These are phyloP conservation scores for Fistulifera solaris DNA, from an alignment of 108 stramenopile genomes.

Conservation along the genomic window DNA sequence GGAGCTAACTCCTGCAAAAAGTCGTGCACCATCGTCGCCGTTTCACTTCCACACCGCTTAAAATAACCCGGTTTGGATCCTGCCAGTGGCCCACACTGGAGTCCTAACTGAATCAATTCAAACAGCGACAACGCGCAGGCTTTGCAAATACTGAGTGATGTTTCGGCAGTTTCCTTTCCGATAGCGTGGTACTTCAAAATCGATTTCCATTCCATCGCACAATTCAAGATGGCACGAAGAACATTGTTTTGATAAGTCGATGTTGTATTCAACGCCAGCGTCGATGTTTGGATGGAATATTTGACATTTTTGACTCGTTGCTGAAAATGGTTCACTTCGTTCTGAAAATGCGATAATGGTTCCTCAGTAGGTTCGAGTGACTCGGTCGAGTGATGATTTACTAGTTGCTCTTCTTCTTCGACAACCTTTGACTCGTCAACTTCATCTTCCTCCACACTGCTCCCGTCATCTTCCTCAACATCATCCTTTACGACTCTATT, in stretches of 20 bases:
- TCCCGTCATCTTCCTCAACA: neutral
- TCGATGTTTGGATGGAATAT: slow-evolving; percentile 33
- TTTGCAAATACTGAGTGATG: slow-evolving; percentile 1
- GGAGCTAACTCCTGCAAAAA: slow-evolving; percentile 41
- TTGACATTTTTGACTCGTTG: slow-evolving; percentile 36
- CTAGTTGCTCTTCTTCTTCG: neutral
- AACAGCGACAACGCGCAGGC: neutral
- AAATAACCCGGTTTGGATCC: slow-evolving; percentile 78
- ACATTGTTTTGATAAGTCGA: slow-evolving; percentile 49
- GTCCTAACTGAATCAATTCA: slow-evolving; percentile 44
- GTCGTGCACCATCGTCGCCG: slow-evolving; percentile 38
- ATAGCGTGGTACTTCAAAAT: slow-evolving; percentile 40
- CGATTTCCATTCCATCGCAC: slow-evolving; percentile 55
- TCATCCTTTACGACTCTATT: neutral
- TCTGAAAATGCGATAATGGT: too few relatives aligned
- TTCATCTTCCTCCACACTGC: neutral
- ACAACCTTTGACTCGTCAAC: neutral
- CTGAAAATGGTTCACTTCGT: slow-evolving; percentile 43
- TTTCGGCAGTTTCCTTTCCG: neutral
- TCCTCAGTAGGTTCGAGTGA: too few relatives aligned
- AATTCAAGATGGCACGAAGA: slow-evolving; percentile 47
- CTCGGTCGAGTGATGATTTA: neutral
- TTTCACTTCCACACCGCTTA: slow-evolving; percentile 64
- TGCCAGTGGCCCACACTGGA: slow-evolving; percentile 66
- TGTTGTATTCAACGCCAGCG: slow-evolving; percentile 29